Evolutionary conservation across 352 stramenopile species (phyloP).

Genomic region (Globisporangium orthogonon): DNA sequence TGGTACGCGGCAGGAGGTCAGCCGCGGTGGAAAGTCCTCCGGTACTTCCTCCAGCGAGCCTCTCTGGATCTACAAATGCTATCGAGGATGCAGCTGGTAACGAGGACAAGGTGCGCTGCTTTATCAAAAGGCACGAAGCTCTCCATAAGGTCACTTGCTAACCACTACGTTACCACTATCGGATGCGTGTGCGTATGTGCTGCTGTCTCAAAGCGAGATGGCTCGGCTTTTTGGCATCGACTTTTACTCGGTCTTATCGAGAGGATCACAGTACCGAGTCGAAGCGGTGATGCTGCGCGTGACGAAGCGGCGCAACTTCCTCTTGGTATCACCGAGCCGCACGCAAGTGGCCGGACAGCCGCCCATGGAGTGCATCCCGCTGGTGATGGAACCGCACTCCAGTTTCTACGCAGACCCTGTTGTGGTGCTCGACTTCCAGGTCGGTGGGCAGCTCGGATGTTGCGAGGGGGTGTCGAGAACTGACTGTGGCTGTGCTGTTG

Average conservation of each 20-base stretch:
- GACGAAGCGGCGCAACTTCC: constrained; percentile 84
- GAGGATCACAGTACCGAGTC: constrained; percentile 92
- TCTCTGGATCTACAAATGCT: constrained; percentile 71
- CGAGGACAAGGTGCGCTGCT: constrained; percentile 46
- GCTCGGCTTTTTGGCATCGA: constrained; percentile 92
- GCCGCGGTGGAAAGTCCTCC: constrained; percentile 46
- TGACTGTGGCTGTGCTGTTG: not conserved
- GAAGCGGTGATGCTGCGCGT: constrained; percentile 91
- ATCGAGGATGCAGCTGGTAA: constrained; percentile 83
- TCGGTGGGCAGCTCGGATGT: constrained; percentile 5
- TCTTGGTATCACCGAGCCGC: constrained; percentile 76
- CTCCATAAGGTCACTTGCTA: not conserved
- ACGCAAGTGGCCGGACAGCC: constrained; percentile 85
- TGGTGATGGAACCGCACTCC: constrained; percentile 95
- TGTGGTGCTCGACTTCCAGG: constrained; percentile 98
- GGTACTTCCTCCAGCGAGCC: constrained; percentile 40
- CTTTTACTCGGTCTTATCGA: constrained; percentile 90
- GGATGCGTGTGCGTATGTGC: not conserved
- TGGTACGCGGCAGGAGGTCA: constrained; percentile 45
- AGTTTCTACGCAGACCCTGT: constrained; percentile 96
- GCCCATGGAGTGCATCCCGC: constrained; percentile 89
- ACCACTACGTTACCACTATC: not conserved
- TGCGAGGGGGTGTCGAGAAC: not conserved
- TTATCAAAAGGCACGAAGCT: not conserved
- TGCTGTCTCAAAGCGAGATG: constrained; percentile 70